A percentile compares a stretch with the other conserved stretches of the same genome.
These are phyloP conservation scores for Yamadazyma tumulicola DNA, from an alignment of 805 yeast genomes.

Conservation along the genomic window DNA sequence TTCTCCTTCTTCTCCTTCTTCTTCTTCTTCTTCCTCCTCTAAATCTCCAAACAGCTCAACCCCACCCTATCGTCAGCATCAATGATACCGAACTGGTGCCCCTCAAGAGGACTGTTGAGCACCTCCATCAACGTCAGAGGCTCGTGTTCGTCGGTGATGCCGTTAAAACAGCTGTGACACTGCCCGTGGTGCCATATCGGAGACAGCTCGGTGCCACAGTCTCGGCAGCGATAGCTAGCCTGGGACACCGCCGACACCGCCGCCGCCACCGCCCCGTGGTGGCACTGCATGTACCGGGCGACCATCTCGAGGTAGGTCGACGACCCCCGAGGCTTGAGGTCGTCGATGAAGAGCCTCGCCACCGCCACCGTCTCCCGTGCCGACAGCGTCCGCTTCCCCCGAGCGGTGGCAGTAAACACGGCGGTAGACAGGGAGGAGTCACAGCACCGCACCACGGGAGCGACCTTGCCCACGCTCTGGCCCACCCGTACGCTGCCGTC, in stretches of 20 bases:
- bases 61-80: constrained; percentile 22
- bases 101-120: constrained; percentile 24
- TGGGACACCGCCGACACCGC: not conserved
- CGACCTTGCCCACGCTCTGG: constrained; percentile 34
- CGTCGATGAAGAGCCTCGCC: constrained; percentile 39
- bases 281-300: not conserved
- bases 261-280: constrained; percentile 8
- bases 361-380: constrained; percentile 33
- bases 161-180: too few species aligned
- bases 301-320: not conserved
- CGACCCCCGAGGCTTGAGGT: constrained; percentile 12
- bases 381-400: constrained; percentile 26
- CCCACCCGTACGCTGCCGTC: constrained; percentile 25
- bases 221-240: not conserved
- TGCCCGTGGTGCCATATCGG: constrained; percentile 2
- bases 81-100: constrained; percentile 28
- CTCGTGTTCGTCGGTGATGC: constrained; percentile 17
- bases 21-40: constrained; percentile 8
- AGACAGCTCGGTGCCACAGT: too few species aligned
- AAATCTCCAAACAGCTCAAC: not conserved
- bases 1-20: constrained; percentile 18
- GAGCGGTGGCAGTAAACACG: too few species aligned
- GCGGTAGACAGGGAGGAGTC: constrained; percentile 23
- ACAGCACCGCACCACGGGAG: constrained; percentile 44
- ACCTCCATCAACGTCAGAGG: constrained; percentile 8